Evolutionary conservation across 1,284 basidiomycete genomes (phyloP).

Genomic region (Naganishia liquefaciens): DNA sequence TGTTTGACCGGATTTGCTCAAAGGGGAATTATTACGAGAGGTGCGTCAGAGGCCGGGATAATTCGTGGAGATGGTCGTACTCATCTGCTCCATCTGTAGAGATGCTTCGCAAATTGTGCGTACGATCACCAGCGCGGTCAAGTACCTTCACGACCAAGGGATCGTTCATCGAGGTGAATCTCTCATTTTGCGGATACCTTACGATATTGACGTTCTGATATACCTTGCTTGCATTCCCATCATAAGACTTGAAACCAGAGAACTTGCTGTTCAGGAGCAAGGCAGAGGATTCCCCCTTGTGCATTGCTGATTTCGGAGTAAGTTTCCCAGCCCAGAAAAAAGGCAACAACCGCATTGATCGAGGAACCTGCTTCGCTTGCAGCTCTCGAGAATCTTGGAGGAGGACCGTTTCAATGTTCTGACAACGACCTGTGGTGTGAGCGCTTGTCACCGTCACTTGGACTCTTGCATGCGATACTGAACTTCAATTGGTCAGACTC

Average conservation of each 20-base stretch:
- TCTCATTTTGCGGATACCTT: not conserved
- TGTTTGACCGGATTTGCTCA: constrained; percentile 97
- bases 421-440: constrained; percentile 84
- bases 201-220: not conserved
- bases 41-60: constrained; percentile 56
- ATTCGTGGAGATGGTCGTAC: not conserved
- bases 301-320: constrained; percentile 97
- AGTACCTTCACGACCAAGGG: constrained; percentile 87
- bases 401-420: constrained; percentile 83
- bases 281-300: constrained; percentile 88
- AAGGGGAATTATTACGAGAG: constrained; percentile 95
- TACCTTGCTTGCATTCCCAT: no score
- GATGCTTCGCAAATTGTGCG: constrained; percentile 88
- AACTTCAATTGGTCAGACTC: constrained; percentile 33
- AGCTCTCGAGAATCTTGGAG: constrained; percentile 71
- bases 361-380: no score
- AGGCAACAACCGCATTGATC: no score
- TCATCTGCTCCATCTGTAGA: constrained; percentile 51
- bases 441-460: not conserved
- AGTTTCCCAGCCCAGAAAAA: constrained; percentile 50
- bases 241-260: constrained; percentile 88
- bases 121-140: constrained; percentile 81
- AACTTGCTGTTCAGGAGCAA: constrained; percentile 91
- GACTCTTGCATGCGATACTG: not conserved
- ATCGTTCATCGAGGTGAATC: constrained; percentile 88